Evolutionary conservation across 176 grass and related monocot genomes (phyloP).

Genomic region (Urochloa ruziziensis): DNA sequence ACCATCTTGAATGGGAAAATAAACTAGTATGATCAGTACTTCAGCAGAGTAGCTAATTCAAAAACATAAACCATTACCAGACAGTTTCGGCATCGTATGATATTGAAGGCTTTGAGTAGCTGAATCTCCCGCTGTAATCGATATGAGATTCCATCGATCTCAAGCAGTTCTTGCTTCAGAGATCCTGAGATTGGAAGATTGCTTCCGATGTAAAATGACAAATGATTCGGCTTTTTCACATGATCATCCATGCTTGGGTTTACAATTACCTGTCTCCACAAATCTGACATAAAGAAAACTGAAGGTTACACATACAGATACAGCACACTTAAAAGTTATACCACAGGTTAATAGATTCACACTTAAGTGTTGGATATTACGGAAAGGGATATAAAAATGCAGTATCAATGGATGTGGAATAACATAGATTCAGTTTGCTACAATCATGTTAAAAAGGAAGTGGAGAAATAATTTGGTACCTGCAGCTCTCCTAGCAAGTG

Average conservation of each 20-base stretch:
- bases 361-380: not conserved
- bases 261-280: slow-evolving; percentile 76
- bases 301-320: slow-evolving; percentile 18
- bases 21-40: not conserved
- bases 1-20: slow-evolving; percentile 1
- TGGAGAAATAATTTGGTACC: slow-evolving; percentile 48
- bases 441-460: not conserved
- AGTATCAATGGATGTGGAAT: slow-evolving; percentile 1
- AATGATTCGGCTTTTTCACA: slow-evolving; percentile 61
- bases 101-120: slow-evolving; percentile 79
- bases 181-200: slow-evolving; percentile 70
- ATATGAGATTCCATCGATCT: slow-evolving; percentile 93
- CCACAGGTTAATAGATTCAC: slow-evolving; percentile 1
- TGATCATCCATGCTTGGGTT: slow-evolving; percentile 69
- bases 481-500: slow-evolving; percentile 69
- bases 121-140: slow-evolving; percentile 76
- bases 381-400: not conserved
- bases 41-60: slow-evolving; percentile 13
- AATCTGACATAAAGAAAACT: slow-evolving; percentile 44
- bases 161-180: slow-evolving; percentile 79
- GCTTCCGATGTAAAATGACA: slow-evolving; percentile 87
- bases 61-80: slow-evolving; percentile 48
- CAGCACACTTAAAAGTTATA: not conserved
- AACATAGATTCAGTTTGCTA: slow-evolving; percentile 23
- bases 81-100: slow-evolving; percentile 74